Conservation (phyloP, 1,139 yeast genomes). For the Debaryomycetaceae sp. region DNA sequence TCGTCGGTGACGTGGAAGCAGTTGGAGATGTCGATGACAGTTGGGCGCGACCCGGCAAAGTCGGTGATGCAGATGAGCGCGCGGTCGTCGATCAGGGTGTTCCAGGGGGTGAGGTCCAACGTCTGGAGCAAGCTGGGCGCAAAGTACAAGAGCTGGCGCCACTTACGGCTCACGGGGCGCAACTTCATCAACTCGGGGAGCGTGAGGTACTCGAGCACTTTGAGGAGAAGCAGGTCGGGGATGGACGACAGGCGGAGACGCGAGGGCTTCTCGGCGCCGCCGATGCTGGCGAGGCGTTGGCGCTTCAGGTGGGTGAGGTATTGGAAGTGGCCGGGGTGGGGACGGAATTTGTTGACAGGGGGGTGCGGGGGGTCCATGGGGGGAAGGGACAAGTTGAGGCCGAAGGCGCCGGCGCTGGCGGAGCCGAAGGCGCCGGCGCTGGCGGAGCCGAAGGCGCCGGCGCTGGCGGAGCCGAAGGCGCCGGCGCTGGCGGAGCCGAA, state of each 20-base stretch:
- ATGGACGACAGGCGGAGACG: slow-evolving; percentile 47
- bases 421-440: too few species aligned
- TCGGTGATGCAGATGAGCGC: slow-evolving; percentile 56
- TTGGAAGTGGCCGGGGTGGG: slow-evolving; percentile 24
- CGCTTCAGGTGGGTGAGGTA: slow-evolving; percentile 54
- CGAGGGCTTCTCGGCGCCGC: slow-evolving; percentile 50
- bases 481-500: too few species aligned
- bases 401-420: slow-evolving; percentile 4
- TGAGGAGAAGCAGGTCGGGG: slow-evolving; percentile 53
- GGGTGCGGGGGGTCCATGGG: slow-evolving; percentile 33
- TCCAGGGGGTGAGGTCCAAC: slow-evolving; percentile 58
- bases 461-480: too few species aligned
- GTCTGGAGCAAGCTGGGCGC: slow-evolving; percentile 47
- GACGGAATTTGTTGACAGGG: slow-evolving; percentile 27
- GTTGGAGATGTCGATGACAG: slow-evolving; percentile 56
- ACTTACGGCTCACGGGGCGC: slow-evolving; percentile 53
- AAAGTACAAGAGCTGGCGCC: slow-evolving; percentile 62
- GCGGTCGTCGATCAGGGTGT: slow-evolving; percentile 54
- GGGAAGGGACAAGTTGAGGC: slow-evolving; percentile 20
- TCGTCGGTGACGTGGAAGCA: slow-evolving; percentile 76
- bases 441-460: too few species aligned
- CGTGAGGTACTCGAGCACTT: slow-evolving; percentile 48
- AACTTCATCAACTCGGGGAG: slow-evolving; percentile 56
- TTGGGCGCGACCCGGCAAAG: slow-evolving; percentile 68
- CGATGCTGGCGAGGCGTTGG: slow-evolving; percentile 36